Base-by-base conservation (phyloP, 1,139 yeast genomes). In the Candida labiduridarum region DNA sequence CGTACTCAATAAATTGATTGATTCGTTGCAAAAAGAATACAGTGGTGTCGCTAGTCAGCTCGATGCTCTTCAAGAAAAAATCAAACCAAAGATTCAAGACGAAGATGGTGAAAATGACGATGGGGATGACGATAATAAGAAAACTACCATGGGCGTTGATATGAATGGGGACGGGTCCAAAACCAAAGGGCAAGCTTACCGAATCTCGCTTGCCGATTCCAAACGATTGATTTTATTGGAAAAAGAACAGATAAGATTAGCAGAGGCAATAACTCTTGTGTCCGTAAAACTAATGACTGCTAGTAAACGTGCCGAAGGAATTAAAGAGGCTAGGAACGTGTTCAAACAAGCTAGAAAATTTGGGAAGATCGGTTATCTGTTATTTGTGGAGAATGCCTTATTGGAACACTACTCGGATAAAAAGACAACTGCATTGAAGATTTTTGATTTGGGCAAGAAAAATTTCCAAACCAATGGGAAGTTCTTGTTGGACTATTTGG, bases 311-410 rank as follows among this genome's bases (percentile, higher is more conserved):
- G 61, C 82, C n/a, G 73, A 76, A 42, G 88, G 89, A 2, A 80
- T 89, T 47, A 79, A 85, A 49, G 92, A 87, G 53, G 89, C 95
- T 8, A 78, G 98, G 54, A 71, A 78, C 42, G 73, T 86, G 1
- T 87, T 87, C 62, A 79, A 87, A 49, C 79, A 76, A 55, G 84
- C 84, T 38, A 69, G 82, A 51, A 78, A 80, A 58, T 77, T 79
- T 56, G 73, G 75, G 30, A 68, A 72, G 10, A 69, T 88, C 44
- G 87, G 96, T 0, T 83, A 84, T 70, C 90, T 89, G 57, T 79
- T 94, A 31, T 94, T 80, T 65, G 85, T 86, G 27, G 95, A 89
- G 49, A 87, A 89, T 59, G 96, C 97, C 0, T 76, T 84, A 63
- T 77, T 92, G 74, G 99, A 94, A 64, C 85, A 83, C 60, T 85